Base-by-base conservation (phyloP, 2,329 filamentous ascomycete genomes). In the Simplicillium aogashimaense region DNA sequence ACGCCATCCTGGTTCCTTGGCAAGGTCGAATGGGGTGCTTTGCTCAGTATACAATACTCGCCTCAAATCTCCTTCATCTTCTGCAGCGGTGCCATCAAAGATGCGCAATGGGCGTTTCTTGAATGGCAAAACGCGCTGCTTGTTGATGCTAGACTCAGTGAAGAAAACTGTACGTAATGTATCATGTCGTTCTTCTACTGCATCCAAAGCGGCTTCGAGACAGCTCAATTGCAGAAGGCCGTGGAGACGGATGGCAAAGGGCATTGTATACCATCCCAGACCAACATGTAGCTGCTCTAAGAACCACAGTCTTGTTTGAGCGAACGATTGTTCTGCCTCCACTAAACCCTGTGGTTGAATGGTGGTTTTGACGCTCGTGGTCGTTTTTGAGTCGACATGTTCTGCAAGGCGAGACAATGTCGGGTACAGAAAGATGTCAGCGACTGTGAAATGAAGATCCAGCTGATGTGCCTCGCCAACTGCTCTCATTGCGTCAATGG, bases 401-500 rank as follows among this genome's bases (percentile, higher is more conserved):
- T 6, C 28, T 14, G 17, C 32, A 5, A 40, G 39, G n/a, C 34
- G 9, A 15, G 33, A 13, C 29, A 40, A 33, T 3, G 34, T 36
- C 10, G 39, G 34, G 5, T 40, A 36, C 11, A 31, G 39, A 29
- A 40, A 36, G 2, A 40, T 16, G 6, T 36, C 39, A 15, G 39
- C 35, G 1, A 40, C 34, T n/a, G 18, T 33, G 3, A 42, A 15
- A 32, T 29, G 15, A 12, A 44, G 36, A 6, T 40, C 43, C 3
- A n/a, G n/a, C 14, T 32, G 29, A 18, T 37, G 34, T 9, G 43
- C 43, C 39, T 39, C 42, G 12, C 39, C 42, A 1, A 46, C 45
- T 11, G 35, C 31, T 34, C 36, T 40, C 63, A 71, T 73, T 2
- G 66, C 65, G 3, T 55, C 42, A 2, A 69, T 56, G 0, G 66